A percentile compares a stretch with the other conserved stretches of the same genome.
Evolutionary conservation across 139 green algal species (phyloP).

Genomic region (Eudorina sp.): DNA sequence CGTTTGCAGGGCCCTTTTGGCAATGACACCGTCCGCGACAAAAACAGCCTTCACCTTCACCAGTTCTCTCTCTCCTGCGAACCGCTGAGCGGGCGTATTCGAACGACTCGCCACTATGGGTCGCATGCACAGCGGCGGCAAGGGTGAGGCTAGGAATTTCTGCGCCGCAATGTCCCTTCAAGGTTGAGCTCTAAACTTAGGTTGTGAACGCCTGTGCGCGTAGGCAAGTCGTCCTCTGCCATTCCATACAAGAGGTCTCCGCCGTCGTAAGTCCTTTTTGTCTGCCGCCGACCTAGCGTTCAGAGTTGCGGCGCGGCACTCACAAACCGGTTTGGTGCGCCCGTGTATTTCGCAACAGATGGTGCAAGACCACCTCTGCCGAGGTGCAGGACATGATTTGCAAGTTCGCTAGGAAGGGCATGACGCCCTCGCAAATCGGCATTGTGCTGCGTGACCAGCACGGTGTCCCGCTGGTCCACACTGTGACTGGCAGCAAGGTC

Average conservation of each 20-base stretch:
- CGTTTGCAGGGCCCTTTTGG: too few species aligned
- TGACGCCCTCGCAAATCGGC: constrained; percentile 98
- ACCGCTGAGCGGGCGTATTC: constrained; percentile 38
- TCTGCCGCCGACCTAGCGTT: constrained; percentile 75
- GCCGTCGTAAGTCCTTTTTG: constrained; percentile 91
- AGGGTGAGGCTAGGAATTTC: constrained; percentile 62
- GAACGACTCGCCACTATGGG: constrained; percentile 84
- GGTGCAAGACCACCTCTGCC: constrained; percentile 69
- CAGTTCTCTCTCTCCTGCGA: constrained; percentile 8
- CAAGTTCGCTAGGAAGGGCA: constrained; percentile 98
- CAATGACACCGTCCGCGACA: neutral
- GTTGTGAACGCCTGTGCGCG: neutral
- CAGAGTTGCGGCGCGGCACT: neutral
- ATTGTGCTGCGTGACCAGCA: constrained; percentile 96
- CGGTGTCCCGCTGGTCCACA: constrained; percentile 90
- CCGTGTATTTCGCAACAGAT: too few species aligned
- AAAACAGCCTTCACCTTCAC: neutral
- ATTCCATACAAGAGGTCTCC: constrained; percentile 96
- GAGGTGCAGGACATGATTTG: constrained; percentile 91
- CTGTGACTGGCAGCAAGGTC: constrained; percentile 96
- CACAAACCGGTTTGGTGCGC: too few species aligned
- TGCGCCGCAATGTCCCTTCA: neutral
- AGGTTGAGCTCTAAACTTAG: neutral
- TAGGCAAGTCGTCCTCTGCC: constrained; percentile 79
- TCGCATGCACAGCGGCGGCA: constrained; percentile 94